Percentiles rank a stretch among this genome's conserved stretches.
These are phyloP conservation scores for Histomonas meleagridis DNA, from an alignment of 208 protist species.

Conservation along the genomic window DNA sequence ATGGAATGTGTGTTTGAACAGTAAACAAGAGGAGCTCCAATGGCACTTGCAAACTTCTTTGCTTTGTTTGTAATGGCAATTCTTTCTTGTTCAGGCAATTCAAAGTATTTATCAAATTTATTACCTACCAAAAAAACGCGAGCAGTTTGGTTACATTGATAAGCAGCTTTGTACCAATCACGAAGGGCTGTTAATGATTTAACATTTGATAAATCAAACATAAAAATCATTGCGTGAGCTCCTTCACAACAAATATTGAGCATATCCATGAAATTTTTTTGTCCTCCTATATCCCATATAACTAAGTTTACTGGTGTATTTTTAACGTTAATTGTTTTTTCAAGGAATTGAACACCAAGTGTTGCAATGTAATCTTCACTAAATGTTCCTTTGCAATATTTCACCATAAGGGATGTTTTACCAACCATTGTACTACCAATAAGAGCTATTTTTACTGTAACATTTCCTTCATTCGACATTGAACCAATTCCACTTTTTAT, in stretches of 20 bases:
- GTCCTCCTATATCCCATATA: slow-evolving; percentile 31
- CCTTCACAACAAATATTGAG: slow-evolving; percentile 19
- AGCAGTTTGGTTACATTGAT: not conserved
- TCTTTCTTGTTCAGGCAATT: not conserved
- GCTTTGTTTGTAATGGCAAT: slow-evolving; percentile 28
- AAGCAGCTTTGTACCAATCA: slow-evolving; percentile 10
- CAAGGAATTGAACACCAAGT: slow-evolving; percentile 39
- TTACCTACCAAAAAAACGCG: slow-evolving; percentile 19
- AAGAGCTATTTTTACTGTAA: slow-evolving; percentile 20
- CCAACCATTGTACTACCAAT: slow-evolving; percentile 40
- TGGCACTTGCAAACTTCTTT: not conserved
- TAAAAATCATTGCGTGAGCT: slow-evolving; percentile 20
- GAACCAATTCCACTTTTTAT: no score
- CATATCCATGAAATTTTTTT: slow-evolving; percentile 33
- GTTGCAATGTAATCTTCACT: slow-evolving; percentile 58
- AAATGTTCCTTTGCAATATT: slow-evolving; percentile 55
- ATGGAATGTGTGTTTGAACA: slow-evolving; percentile 12
- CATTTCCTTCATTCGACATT: not conserved
- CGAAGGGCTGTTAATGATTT: not conserved
- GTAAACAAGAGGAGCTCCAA: slow-evolving; percentile 24
- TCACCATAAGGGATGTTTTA: slow-evolving; percentile 57
- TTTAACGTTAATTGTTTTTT: not conserved
- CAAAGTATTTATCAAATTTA: slow-evolving; percentile 28
- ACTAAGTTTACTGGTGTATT: slow-evolving; percentile 10
- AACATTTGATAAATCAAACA: slow-evolving; percentile 27